phyloP scores from a whole-genome alignment of 2,329 filamentous ascomycete species.

The Chrysosporium queenslandicum region DNA sequence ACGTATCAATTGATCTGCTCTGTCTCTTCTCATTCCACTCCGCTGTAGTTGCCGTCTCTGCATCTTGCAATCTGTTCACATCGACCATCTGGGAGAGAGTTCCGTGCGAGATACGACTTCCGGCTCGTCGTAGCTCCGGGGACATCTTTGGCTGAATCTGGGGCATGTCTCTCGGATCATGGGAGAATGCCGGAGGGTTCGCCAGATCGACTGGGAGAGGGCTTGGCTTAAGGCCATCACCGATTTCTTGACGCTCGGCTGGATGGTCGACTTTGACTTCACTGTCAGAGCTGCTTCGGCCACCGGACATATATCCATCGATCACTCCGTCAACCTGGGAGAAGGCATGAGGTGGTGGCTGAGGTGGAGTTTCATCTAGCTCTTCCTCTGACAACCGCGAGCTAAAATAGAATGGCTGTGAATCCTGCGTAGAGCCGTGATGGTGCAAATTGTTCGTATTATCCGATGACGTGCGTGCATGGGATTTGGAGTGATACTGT shows the following conservation, averaged over 20 bases:
- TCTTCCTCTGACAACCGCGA: slow-evolving; percentile 17
- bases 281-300: slow-evolving; percentile 35
- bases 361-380: slow-evolving; percentile 26
- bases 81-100: slow-evolving; percentile 73
- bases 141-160: slow-evolving; percentile 61
- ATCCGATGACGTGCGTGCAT: slow-evolving; percentile 28
- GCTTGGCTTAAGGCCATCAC: slow-evolving; percentile 37
- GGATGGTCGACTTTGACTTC: slow-evolving; percentile 22
- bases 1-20: neutral
- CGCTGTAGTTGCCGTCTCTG: slow-evolving; percentile 31
- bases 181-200: slow-evolving; percentile 67
- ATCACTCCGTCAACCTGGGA: slow-evolving; percentile 21
- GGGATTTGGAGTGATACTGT: slow-evolving; percentile 18
- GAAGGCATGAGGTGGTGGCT: slow-evolving; percentile 31
- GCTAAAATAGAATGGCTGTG: slow-evolving; percentile 9
- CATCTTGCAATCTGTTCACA: slow-evolving; percentile 47
- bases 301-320: slow-evolving; percentile 23
- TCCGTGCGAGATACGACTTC: slow-evolving; percentile 69
- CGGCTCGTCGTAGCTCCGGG: slow-evolving; percentile 67
- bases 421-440: slow-evolving; percentile 13
- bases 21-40: slow-evolving; percentile 18
- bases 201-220: slow-evolving; percentile 66
- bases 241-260: slow-evolving; percentile 24
- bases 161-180: slow-evolving; percentile 62
- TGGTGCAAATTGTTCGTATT: slow-evolving; percentile 16